Evolutionary conservation across 1,284 basidiomycete genomes (phyloP).

Genomic region (Puccinia polysora): DNA sequence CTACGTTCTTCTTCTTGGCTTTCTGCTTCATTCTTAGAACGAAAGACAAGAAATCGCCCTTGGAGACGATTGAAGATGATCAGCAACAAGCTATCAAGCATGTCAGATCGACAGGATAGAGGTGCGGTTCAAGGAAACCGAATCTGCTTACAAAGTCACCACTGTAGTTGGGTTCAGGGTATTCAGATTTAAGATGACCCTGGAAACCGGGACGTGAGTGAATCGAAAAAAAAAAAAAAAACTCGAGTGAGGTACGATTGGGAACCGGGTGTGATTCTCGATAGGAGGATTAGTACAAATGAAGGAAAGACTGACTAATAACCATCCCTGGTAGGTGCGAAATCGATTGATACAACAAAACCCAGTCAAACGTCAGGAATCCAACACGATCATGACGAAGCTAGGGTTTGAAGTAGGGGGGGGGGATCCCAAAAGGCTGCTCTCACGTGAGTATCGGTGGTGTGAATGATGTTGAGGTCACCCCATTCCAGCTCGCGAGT

Average conservation of each 20-base stretch:
- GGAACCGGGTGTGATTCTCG: background rate
- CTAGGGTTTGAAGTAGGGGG: background rate
- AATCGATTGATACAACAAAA: background rate
- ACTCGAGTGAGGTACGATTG: no score
- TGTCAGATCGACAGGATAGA: background rate
- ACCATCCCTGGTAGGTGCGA: slow-evolving; percentile 2
- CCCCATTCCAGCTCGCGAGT: slow-evolving; percentile 64
- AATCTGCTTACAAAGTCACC: slow-evolving; percentile 32
- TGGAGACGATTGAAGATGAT: slow-evolving; percentile 8
- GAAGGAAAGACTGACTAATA: slow-evolving; percentile 8
- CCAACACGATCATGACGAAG: no score
- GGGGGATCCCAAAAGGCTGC: background rate
- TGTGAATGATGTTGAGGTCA: slow-evolving; percentile 72
- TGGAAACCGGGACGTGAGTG: no score
- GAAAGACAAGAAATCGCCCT: slow-evolving; percentile 53
- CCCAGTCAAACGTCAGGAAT: background rate
- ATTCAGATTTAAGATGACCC: slow-evolving; percentile 50
- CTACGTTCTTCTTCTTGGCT: slow-evolving; percentile 49
- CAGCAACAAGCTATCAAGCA: no score
- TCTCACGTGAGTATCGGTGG: slow-evolving; percentile 69
- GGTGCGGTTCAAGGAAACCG: background rate
- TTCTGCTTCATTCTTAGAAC: slow-evolving; percentile 50
- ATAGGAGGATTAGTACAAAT: background rate
- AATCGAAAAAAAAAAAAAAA: no score
- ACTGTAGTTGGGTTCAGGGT: slow-evolving; percentile 51